Base-by-base conservation (phyloP, 495 filamentous ascomycete species). In the Pyrenopolyporus hunteri region DNA sequence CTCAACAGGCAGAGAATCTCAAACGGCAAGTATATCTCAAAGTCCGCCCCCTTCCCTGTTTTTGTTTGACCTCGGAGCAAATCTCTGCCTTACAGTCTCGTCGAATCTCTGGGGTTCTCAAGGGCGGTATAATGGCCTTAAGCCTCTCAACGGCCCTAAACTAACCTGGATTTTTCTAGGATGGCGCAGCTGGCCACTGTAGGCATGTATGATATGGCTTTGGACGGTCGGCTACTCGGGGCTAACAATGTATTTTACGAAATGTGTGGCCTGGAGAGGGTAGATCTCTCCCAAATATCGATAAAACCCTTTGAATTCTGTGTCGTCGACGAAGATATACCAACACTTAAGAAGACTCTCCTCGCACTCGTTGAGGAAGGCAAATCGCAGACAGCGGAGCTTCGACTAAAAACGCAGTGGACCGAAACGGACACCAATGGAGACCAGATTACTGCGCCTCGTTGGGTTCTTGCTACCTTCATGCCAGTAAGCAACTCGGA, bases 391-490 rank as follows among this genome's bases (percentile, higher is more conserved):
- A 86, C 84, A 26, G 75, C 82, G 20, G 87, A 90, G 64, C 85
- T 90, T 68, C 80, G 88, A 6, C 88, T 90, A 69, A 85, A 87
- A 48, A 78, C 82, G 19, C 74, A 79, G 4, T 86, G 84, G 76
- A 67, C 82, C 42, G 82, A 84, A 63, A 75, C 77, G 5, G 83
- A 82, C 23, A 83, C 83, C 14, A 80, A 77, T 52, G 78, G 83
- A 19, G 85, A 89, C 36, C 87, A 83, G 45, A 74, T 79, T 22
- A 32, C 37, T 33, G 62, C 62, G 6, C 62, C 62, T 29, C 62
- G 62, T 1, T 91, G 88, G 88, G 86, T 86, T 5, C 72, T 90
- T 25, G 83, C 88, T 75, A 86, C 80, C 52, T 87, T 86, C 1
- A 89, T 86, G 68, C 87, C 87, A 11, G 87, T 89, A 66, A 83